Evolutionary conservation across 306 rosid species (phyloP).

Genomic region (Ceratonia siliqua): DNA sequence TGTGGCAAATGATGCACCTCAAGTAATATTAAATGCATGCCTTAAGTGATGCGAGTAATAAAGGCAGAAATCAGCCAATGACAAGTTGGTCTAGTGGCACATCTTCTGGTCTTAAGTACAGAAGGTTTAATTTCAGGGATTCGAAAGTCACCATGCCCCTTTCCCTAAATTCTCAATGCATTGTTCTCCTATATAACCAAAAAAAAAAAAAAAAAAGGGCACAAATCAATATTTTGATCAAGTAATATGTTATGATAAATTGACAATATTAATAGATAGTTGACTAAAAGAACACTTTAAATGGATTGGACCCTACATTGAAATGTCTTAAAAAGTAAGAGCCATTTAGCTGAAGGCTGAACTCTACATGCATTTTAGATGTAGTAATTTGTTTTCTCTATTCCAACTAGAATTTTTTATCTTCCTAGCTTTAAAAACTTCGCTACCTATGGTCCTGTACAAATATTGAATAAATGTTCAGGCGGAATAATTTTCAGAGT

Average conservation of each 20-base stretch:
- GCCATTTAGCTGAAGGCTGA: conserved; percentile 16
- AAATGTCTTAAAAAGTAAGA: neutral
- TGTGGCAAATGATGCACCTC: neutral
- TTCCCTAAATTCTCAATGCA: too few species aligned
- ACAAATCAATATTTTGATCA: neutral
- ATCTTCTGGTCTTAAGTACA: too few species aligned
- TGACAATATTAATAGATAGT: neutral
- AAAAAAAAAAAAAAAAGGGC: too few species aligned
- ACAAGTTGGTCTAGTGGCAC: too few species aligned
- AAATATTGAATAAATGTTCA: too few species aligned
- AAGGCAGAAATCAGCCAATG: conserved; percentile 10
- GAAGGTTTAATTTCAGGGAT: too few species aligned
- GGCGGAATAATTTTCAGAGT: too few species aligned
- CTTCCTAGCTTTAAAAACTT: neutral
- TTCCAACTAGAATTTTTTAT: conserved; percentile 3
- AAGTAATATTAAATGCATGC: neutral
- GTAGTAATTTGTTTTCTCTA: conserved; percentile 2
- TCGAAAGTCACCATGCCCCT: too few species aligned
- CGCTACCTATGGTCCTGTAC: neutral
- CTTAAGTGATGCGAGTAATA: neutral
- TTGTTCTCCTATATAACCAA: too few species aligned
- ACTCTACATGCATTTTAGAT: conserved; percentile 15
- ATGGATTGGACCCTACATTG: conserved; percentile 22
- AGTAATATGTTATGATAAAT: neutral
- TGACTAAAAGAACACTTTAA: neutral